phyloP scores from a whole-genome alignment of 768 basidiomycete species.

The Boletus insuetus region DNA sequence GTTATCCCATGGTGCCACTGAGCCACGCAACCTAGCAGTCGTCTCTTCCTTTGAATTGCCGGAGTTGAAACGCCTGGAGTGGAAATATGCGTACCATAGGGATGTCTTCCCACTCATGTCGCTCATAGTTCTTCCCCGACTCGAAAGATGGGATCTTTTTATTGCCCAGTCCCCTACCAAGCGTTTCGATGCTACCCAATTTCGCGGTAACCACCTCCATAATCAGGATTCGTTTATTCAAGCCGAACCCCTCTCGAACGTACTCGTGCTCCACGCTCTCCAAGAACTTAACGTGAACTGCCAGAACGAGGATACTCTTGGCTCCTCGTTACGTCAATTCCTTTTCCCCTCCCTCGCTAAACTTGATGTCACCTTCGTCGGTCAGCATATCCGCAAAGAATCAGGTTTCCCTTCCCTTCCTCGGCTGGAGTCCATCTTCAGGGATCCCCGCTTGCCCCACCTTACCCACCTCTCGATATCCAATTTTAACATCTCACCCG shows the following conservation, averaged over 20 bases:
- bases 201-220: slow-evolving; percentile 31
- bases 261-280: slow-evolving; percentile 31
- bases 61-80: slow-evolving; percentile 43
- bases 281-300: slow-evolving; percentile 45
- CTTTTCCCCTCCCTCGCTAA: slow-evolving; percentile 43
- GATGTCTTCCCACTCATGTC: slow-evolving; percentile 45
- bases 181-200: slow-evolving; percentile 23
- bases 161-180: slow-evolving; percentile 36
- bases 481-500: slow-evolving; percentile 41
- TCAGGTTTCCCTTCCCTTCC: slow-evolving; percentile 37
- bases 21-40: slow-evolving; percentile 4
- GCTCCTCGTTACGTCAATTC: slow-evolving; percentile 41
- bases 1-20: slow-evolving; percentile 2
- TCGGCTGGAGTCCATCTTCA: slow-evolving; percentile 51
- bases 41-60: slow-evolving; percentile 33
- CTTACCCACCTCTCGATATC: slow-evolving; percentile 52
- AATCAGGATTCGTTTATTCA: slow-evolving; percentile 31
- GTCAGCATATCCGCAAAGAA: slow-evolving; percentile 24
- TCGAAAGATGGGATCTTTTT: slow-evolving; percentile 45
- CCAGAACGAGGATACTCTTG: slow-evolving; percentile 38
- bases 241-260: slow-evolving; percentile 25
- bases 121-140: slow-evolving; percentile 37
- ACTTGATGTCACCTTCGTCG: slow-evolving; percentile 43
- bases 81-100: slow-evolving; percentile 43
- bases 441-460: slow-evolving; percentile 51